Evolutionary conservation across 2,329 filamentous ascomycete genomes (phyloP).

Genomic region (Colletotrichum zoysiae): DNA sequence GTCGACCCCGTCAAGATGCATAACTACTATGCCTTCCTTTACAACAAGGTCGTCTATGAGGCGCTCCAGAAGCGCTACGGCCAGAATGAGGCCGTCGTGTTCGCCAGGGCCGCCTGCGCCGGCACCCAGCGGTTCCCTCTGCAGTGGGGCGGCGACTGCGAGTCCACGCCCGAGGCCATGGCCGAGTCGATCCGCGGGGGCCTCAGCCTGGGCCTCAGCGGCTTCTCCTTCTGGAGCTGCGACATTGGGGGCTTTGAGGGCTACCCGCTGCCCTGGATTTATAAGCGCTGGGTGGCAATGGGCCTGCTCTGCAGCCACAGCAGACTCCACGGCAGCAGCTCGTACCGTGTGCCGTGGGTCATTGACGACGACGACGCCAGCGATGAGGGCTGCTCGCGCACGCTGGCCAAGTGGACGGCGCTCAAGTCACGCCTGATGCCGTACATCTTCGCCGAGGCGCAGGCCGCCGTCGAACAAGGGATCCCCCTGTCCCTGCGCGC

Average conservation of each 20-base stretch:
- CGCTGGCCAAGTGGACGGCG: slow-evolving; percentile 61
- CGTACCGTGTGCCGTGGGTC: slow-evolving; percentile 81
- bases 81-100: slow-evolving; percentile 69
- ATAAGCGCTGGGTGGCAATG: slow-evolving; percentile 85
- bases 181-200: slow-evolving; percentile 78
- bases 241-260: slow-evolving; percentile 82
- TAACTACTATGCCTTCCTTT: slow-evolving; percentile 81
- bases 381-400: slow-evolving; percentile 66
- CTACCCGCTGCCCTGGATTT: slow-evolving; percentile 74
- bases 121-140: slow-evolving; percentile 78
- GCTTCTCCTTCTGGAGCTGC: slow-evolving; percentile 77
- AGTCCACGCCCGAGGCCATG: slow-evolving; percentile 79
- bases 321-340: slow-evolving; percentile 76
- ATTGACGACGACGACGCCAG: slow-evolving; percentile 73
- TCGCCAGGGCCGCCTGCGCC: slow-evolving; percentile 75
- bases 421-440: slow-evolving; percentile 67
- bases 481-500: slow-evolving; percentile 73
- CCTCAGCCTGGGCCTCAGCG: slow-evolving; percentile 71
- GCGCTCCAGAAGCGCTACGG: slow-evolving; percentile 68
- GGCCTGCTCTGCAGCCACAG: slow-evolving; percentile 78
- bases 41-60: slow-evolving; percentile 78
- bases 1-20: slow-evolving; percentile 77
- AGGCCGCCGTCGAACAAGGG: slow-evolving; percentile 59
- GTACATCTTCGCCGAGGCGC: slow-evolving; percentile 62
- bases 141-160: slow-evolving; percentile 81